phyloP scores from a whole-genome alignment of 176 grass and related monocot species.

The Triticum urartu region DNA sequence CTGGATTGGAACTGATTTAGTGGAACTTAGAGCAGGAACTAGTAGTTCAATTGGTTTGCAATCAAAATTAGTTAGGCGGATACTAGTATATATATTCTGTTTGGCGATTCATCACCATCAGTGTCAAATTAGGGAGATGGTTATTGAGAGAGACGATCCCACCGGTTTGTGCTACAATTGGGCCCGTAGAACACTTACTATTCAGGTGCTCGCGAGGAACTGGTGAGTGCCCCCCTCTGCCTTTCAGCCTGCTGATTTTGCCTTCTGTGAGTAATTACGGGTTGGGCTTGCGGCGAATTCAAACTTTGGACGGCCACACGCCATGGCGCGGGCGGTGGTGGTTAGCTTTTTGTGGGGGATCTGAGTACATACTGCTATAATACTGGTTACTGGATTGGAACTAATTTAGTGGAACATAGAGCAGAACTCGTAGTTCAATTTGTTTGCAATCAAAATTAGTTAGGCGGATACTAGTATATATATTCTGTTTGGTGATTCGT shows the following conservation, averaged over 20 bases:
- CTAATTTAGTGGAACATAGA: background rate
- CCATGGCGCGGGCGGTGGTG: background rate
- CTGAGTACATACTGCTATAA: background rate
- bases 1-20: background rate
- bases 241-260: background rate
- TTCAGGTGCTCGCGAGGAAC: slow-evolving; percentile 82
- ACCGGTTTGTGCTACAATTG: no score
- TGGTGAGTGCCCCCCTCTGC: slow-evolving; percentile 38
- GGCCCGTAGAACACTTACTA: no score
- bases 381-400: no score
- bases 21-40: background rate
- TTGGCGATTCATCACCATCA: background rate
- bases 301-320: background rate
- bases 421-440: background rate
- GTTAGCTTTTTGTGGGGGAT: background rate
- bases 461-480: background rate
- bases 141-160: background rate
- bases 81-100: background rate
- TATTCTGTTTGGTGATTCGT: background rate
- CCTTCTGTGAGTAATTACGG: background rate
- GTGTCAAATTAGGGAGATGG: background rate
- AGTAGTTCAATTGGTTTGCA: background rate
- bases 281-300: background rate
- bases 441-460: background rate
- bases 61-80: background rate